Base-by-base conservation (phyloP, 2,329 filamentous ascomycete genomes). In the Coleophoma eucalyptorum region DNA sequence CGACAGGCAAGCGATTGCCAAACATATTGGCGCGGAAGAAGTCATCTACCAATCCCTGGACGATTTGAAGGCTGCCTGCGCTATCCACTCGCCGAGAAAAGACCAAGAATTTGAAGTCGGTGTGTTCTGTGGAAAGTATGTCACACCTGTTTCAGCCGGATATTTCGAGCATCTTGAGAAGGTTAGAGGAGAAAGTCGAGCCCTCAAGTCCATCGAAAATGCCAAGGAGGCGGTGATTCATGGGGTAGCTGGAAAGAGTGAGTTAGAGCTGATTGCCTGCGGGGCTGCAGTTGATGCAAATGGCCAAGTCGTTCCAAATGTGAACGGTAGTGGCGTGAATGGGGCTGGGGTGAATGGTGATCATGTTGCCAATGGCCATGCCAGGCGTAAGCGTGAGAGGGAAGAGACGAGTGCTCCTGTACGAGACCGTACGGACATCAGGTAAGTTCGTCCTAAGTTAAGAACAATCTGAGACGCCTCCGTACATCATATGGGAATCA, bases 61-160 rank as follows among this genome's bases (percentile, higher is more conserved):
- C 1, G 92, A 95, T 62, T 76, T 97, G n/a, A 86, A 87, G 64
- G 82, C 78, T 31, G 84, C 91, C 0, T 97, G 92, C 64, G 79
- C 84, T 2, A 84, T 90, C 58, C 79, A 89, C 4, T 84, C 83
- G 54, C 78, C 83, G 46, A 72, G 79, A 50, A 70, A 79, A 60
- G 75, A 75, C 8, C 74, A 80, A 56, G 75, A 86, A 50, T 97
- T 97, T 58, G 93, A 97, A 66, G 84, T 95, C 2, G 92, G 93
- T 49, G 92, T 97, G 8, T 97, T 97, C 73, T 90, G 85, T 64
- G 93, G 93, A 43, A 83, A 84, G 56, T 97, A 97, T 69, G 78
- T 89, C 54, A 97, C 93, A 0, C 83, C 83, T 0, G 87, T 97
- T 2, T 81, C 86, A 1, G 79, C 84, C 6, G 84, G 80, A 35